Conservation (phyloP, 2,329 filamentous ascomycete species). For the Penicillium crustosum region DNA sequence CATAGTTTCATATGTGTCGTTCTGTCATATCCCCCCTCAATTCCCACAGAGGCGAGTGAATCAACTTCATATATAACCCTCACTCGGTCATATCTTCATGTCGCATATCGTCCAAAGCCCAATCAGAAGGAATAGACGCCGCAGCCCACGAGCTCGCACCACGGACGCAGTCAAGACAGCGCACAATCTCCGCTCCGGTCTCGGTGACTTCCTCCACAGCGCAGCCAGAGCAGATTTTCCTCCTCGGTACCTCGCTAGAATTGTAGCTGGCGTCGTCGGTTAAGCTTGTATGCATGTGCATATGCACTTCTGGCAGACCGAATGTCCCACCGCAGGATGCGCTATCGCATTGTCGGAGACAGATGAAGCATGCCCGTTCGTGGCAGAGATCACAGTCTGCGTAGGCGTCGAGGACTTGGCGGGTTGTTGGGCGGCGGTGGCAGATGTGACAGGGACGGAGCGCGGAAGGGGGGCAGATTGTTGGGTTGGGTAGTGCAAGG, state of each 20-base stretch:
- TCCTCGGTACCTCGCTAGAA: constrained; percentile 1
- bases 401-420: constrained; percentile 42
- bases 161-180: constrained; percentile 40
- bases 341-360: constrained; percentile 42
- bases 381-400: constrained; percentile 43
- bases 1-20: background rate
- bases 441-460: constrained; percentile 46
- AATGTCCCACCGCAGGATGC: constrained; percentile 27
- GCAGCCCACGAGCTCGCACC: constrained; percentile 19
- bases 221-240: constrained; percentile 43
- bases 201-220: constrained; percentile 42
- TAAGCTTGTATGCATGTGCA: background rate
- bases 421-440: constrained; percentile 42
- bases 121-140: constrained; percentile 8
- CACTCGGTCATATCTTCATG: constrained; percentile 11
- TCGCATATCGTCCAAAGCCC: constrained; percentile 19
- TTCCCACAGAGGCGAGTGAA: background rate
- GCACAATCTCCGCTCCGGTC: constrained; percentile 37
- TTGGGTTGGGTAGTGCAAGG: constrained; percentile 20
- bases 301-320: background rate
- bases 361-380: constrained; percentile 44
- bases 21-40: background rate
- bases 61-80: background rate
- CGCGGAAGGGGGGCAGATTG: constrained; percentile 27
- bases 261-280: background rate